phyloP scores from a whole-genome alignment of 2,329 filamentous ascomycete species.

The Neodidymelliopsis sp. region DNA sequence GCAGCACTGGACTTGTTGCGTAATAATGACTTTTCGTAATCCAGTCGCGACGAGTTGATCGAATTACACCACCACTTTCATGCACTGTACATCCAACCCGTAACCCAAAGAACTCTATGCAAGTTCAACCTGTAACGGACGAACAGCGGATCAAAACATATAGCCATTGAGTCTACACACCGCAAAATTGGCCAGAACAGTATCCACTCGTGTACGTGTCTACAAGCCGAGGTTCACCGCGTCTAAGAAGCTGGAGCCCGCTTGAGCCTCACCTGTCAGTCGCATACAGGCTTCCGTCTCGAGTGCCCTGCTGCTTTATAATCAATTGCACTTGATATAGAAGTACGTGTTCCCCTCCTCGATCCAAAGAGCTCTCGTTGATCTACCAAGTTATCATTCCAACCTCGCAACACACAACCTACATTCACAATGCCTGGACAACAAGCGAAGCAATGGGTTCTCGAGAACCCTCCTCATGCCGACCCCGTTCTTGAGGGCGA shows the following conservation, averaged over 20 bases:
- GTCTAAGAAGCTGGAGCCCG: constrained; percentile 1
- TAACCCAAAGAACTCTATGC: not conserved
- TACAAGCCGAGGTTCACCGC: constrained; percentile 21
- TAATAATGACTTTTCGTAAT: not conserved
- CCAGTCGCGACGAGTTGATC: not conserved
- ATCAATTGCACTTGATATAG: constrained; percentile 9
- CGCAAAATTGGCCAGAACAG: constrained; percentile 5
- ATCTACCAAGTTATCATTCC: not conserved
- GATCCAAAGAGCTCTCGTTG: not conserved
- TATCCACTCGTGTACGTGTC: constrained; percentile 7
- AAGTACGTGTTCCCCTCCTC: not conserved
- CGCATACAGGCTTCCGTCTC: constrained; percentile 9
- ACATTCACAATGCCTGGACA: constrained; percentile 38
- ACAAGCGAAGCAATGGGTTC: constrained; percentile 54
- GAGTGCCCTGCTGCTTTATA: constrained; percentile 10
- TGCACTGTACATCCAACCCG: not conserved
- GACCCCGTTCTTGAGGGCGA: constrained; percentile 47
- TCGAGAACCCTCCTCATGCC: constrained; percentile 50
- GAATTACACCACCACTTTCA: not conserved
- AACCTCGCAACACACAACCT: not conserved
- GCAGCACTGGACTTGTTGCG: constrained; percentile 1
- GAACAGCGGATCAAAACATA: not conserved
- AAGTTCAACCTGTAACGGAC: not conserved
- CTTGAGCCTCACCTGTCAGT: constrained; percentile 7
- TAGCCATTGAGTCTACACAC: constrained; percentile 9